Percentiles rank a stretch among this genome's conserved stretches.
Conservation (phyloP, 306 rosid genomes). For the Notholithocarpus densiflorus region DNA sequence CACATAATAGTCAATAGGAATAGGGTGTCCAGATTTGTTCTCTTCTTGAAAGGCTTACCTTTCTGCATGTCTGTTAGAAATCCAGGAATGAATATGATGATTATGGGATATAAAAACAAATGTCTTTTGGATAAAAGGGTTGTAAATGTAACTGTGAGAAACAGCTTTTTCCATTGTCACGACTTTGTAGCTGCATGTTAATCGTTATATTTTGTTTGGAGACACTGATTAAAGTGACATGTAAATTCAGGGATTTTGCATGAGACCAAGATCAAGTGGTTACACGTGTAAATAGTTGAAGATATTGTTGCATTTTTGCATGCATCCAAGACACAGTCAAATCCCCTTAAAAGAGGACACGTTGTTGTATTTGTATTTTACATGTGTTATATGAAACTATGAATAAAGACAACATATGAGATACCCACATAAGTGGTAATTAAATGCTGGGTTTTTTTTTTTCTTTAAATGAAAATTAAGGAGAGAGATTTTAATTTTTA, state of each 20-base stretch:
- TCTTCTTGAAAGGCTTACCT: conserved; percentile 31
- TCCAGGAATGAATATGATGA: conserved; percentile 13
- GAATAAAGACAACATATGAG: too few species aligned
- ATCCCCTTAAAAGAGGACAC: too few species aligned
- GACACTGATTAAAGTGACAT: conserved; percentile 17
- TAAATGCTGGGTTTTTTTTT: too few species aligned
- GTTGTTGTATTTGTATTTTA: too few species aligned
- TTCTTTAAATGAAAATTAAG: too few species aligned
- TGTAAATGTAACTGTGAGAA: conserved; percentile 9
- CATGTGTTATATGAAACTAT: too few species aligned
- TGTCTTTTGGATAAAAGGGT: too few species aligned
- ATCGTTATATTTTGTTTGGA: conserved; percentile 17
- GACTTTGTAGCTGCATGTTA: conserved; percentile 17
- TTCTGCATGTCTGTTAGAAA: conserved; percentile 48
- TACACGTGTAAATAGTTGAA: neutral
- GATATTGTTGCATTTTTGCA: neutral
- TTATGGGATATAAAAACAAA: too few species aligned
- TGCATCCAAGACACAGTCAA: neutral
- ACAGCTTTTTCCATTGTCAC: conserved; percentile 19
- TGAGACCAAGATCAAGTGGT: neutral
- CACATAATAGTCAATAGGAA: neutral
- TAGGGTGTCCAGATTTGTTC: neutral
- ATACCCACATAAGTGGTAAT: too few species aligned
- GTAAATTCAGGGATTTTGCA: conserved; percentile 23
- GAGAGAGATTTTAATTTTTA: too few species aligned